These are phyloP conservation scores for Beauveria sp. DNA, from an alignment of 2,329 filamentous ascomycete species.

Conservation along the genomic window DNA sequence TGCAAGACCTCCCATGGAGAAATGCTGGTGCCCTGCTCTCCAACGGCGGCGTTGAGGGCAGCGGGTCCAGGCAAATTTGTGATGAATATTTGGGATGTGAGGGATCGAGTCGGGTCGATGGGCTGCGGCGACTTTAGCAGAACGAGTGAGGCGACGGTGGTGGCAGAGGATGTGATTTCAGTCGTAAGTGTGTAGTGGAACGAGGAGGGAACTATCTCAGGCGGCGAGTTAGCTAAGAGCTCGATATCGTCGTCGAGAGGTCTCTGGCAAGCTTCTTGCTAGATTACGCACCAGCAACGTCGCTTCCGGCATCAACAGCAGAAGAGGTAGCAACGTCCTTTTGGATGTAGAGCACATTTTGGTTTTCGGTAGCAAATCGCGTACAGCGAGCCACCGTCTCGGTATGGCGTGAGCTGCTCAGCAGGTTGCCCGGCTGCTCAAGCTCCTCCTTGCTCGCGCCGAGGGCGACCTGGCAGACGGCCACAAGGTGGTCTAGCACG, in stretches of 20 bases:
- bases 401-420: slow-evolving; percentile 61
- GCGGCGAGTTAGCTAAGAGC: neutral
- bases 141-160: slow-evolving; percentile 79
- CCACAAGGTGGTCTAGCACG: slow-evolving; percentile 64
- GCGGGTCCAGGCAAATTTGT: slow-evolving; percentile 83
- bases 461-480: slow-evolving; percentile 64
- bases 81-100: slow-evolving; percentile 84
- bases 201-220: slow-evolving; percentile 32
- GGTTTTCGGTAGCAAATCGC: slow-evolving; percentile 81
- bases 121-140: slow-evolving; percentile 84
- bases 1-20: slow-evolving; percentile 91
- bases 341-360: slow-evolving; percentile 83
- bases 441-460: slow-evolving; percentile 73
- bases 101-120: slow-evolving; percentile 73
- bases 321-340: slow-evolving; percentile 62
- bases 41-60: slow-evolving; percentile 55
- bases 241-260: neutral
- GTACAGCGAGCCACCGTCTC: slow-evolving; percentile 84
- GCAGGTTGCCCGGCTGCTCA: slow-evolving; percentile 70
- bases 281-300: slow-evolving; percentile 33
- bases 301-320: slow-evolving; percentile 40
- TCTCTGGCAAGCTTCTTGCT: neutral
- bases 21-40: slow-evolving; percentile 62
- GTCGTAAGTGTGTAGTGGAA: slow-evolving; percentile 75
- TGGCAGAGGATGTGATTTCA: slow-evolving; percentile 71